Percentiles rank a stretch among this genome's conserved stretches.
phyloP scores from a whole-genome alignment of 164 flowering plant species.

The Houttuynia cordata region DNA sequence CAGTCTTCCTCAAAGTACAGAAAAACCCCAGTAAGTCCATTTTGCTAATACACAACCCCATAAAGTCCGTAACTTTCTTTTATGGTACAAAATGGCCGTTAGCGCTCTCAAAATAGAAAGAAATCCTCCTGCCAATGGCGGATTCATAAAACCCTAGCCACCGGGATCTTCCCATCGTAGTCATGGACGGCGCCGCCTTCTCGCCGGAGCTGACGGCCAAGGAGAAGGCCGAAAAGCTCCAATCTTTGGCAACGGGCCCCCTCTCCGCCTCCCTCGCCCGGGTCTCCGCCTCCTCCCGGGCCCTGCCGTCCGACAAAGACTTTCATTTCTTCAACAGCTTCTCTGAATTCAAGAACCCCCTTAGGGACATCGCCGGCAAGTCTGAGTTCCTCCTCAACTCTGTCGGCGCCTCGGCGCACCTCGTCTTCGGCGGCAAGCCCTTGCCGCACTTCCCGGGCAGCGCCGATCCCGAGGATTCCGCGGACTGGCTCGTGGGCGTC shows the following conservation, averaged over 20 bases:
- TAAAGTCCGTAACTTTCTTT: too few relatives aligned
- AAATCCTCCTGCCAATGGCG: too few relatives aligned
- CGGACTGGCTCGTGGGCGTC: constrained; percentile 62
- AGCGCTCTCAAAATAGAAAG: too few relatives aligned
- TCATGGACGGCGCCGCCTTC: background rate
- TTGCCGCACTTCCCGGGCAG: constrained; percentile 16
- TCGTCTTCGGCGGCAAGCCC: constrained; percentile 15
- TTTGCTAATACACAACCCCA: too few relatives aligned
- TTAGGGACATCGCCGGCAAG: constrained; percentile 24
- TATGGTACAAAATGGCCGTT: too few relatives aligned
- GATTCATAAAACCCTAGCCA: too few relatives aligned
- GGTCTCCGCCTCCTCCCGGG: constrained; percentile 45
- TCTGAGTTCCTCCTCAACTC: constrained; percentile 5
- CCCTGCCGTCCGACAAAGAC: constrained; percentile 51
- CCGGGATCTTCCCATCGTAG: background rate
- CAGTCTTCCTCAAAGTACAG: too few relatives aligned
- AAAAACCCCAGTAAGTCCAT: too few relatives aligned
- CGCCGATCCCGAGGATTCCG: constrained; percentile 25
- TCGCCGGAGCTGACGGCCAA: constrained; percentile 10
- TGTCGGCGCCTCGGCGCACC: constrained; percentile 12
- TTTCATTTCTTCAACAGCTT: constrained; percentile 81
- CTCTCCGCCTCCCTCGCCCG: constrained; percentile 43
- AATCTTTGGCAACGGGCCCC: constrained; percentile 21
- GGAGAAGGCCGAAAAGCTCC: constrained; percentile 18
- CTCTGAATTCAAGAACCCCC: constrained; percentile 54